Evolutionary conservation across 331 rosid genomes (phyloP).

Genomic region (Dryas integrifolia): DNA sequence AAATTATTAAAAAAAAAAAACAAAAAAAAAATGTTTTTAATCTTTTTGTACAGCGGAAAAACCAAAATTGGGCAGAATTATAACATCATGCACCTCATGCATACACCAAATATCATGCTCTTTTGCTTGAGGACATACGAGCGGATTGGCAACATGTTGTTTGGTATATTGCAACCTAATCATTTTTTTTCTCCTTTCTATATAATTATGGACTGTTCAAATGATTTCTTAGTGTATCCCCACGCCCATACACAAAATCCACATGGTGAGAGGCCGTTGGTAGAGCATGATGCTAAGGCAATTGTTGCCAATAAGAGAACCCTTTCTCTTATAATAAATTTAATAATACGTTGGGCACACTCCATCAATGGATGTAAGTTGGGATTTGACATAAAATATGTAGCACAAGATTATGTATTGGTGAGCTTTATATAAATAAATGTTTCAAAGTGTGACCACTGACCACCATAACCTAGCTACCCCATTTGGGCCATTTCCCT

Average conservation of each 20-base stretch:
- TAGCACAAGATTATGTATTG: conserved; percentile 20
- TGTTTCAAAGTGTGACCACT: conserved; percentile 22
- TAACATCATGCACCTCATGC: background rate
- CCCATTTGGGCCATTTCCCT: conserved; percentile 23
- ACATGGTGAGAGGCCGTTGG: conserved; percentile 12
- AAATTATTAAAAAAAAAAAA: too few relatives aligned
- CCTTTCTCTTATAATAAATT: background rate
- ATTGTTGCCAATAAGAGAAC: conserved; percentile 14
- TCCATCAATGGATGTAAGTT: background rate
- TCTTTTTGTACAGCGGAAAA: too few relatives aligned
- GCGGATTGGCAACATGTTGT: background rate
- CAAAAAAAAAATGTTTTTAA: too few relatives aligned
- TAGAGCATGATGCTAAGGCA: background rate
- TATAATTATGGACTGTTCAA: background rate
- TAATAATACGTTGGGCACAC: conserved; percentile 26
- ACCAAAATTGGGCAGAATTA: too few relatives aligned
- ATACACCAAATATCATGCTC: background rate
- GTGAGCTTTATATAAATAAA: conserved; percentile 18
- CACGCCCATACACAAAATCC: conserved; percentile 1
- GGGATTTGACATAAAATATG: conserved; percentile 16
- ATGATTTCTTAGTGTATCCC: conserved; percentile 5
- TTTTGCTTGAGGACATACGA: background rate
- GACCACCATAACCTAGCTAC: conserved; percentile 26
- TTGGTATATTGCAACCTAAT: background rate
- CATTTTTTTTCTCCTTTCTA: conserved; percentile 1